These are phyloP conservation scores for Pneumocystis carinii DNA, from an alignment of 1,139 yeast genomes.

Conservation along the genomic window DNA sequence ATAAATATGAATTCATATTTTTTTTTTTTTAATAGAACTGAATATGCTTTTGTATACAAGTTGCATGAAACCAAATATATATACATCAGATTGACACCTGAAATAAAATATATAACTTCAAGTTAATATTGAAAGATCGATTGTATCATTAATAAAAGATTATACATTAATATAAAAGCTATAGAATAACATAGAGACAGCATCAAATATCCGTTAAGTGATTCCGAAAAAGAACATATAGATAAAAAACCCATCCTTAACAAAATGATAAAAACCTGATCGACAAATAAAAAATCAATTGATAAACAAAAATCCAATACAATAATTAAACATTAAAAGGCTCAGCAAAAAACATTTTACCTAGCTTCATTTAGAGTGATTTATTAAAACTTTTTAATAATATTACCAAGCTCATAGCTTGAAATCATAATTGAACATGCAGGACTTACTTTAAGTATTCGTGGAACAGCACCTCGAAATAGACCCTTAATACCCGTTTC, in stretches of 20 bases:
- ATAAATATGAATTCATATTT: too few relatives aligned
- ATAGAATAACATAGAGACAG: not conserved
- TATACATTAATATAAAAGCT: not conserved
- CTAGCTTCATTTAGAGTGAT: not conserved
- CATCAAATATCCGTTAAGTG: not conserved
- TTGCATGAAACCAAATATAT: too few relatives aligned
- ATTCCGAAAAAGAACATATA: not conserved
- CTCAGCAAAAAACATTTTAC: not conserved
- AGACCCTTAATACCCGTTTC: slow-evolving; percentile 67
- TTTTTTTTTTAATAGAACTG: too few relatives aligned
- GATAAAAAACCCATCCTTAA: not conserved
- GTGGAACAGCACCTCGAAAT: slow-evolving; percentile 71
- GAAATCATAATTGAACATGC: slow-evolving; percentile 98
- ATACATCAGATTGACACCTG: too few relatives aligned
- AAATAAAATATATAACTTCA: too few relatives aligned
- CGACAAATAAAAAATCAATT: not conserved
- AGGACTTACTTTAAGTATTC: slow-evolving; percentile 85
- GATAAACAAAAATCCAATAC: not conserved
- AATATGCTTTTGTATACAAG: too few relatives aligned
- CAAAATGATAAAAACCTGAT: not conserved
- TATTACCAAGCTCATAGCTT: slow-evolving; percentile 75
- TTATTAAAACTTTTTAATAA: not conserved
- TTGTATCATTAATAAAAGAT: too few relatives aligned
- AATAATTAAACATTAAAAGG: not conserved
- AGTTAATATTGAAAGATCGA: too few relatives aligned